Base-by-base conservation (phyloP, 2,329 filamentous ascomycete species). In the Simplicillium sp. region DNA sequence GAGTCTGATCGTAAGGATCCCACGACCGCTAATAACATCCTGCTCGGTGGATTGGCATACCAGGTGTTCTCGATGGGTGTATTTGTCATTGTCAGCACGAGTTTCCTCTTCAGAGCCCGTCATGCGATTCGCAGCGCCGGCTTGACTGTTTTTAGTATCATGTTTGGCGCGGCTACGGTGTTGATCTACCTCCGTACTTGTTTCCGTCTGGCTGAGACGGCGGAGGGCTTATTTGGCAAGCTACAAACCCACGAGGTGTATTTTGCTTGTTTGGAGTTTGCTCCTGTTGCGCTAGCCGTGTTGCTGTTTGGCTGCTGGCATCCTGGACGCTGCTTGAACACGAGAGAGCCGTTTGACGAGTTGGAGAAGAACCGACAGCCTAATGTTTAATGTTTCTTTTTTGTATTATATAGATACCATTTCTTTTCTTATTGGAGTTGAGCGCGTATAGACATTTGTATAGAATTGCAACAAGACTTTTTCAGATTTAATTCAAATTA, bases 181-280 rank as follows among this genome's bases (percentile, higher is more conserved):
- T 55, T 73, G 15, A 58, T 77, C 2, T 73, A 71, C 46, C 46
- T 77, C n/a, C 57, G 73, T 38, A 75, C 71, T 1, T 65, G 61
- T 38, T 76, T 76, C 44, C 54, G 73, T 34, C 54, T 77, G n/a
- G 68, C 69, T 2, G 73, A 77, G 54, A 76, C 71, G 1, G 64
- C 67, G 0, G 54, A 75, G 46, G 72, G 72, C 0, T 49, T 76
- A 3, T 58, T 59, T 36, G 60, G 66, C 0, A 53, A 61, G 32
- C 50, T 75, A 11, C 67, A 63, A 37, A 67, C 63, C 1, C 63
- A 72, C 50, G 72, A 77, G 54, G 65, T 64, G 1, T 75, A 61
- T 49, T 76, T 77, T 57, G 70, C 67, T 2, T 66, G 61, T 32
- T 54, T 77, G 34, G 73, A 77, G 46, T 77, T 75, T 53, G 65